A percentile compares a stretch with the other conserved stretches of the same genome.
These are phyloP conservation scores for Yarrowia bubula DNA, from an alignment of 805 yeast genomes.

Conservation along the genomic window DNA sequence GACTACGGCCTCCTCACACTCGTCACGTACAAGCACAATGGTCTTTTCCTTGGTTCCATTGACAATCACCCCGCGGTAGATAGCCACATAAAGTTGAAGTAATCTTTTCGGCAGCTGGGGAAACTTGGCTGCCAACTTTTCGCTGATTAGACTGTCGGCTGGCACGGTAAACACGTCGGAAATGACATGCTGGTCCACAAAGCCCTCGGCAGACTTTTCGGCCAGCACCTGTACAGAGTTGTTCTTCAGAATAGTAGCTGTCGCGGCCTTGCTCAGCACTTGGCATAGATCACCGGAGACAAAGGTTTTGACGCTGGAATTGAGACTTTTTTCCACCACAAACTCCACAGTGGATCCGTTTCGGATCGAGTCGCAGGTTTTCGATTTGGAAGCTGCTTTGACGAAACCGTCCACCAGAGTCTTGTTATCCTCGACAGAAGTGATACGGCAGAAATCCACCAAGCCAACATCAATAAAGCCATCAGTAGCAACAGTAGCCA, in stretches of 20 bases:
- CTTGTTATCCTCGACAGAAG: constrained; percentile 12
- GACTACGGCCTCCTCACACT: constrained; percentile 5
- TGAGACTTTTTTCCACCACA: constrained; percentile 6
- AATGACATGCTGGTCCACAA: constrained; percentile 20
- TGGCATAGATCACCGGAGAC: neutral
- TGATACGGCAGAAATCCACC: constrained; percentile 13
- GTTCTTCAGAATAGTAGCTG: neutral
- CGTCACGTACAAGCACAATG: neutral
- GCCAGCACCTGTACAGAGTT: constrained; percentile 14
- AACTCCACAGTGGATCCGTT: constrained; percentile 9
- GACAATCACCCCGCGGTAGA: neutral
- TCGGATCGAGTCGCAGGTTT: constrained; percentile 1
- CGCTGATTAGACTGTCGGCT: neutral
- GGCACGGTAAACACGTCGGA: constrained; percentile 13
- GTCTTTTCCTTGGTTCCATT: constrained; percentile 11
- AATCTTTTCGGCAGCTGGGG: constrained; percentile 17
- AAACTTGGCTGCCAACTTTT: neutral
- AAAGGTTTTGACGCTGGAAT: neutral
- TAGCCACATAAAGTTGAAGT: constrained; percentile 14
- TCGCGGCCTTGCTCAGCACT: constrained; percentile 1
- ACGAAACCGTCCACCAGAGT: neutral
- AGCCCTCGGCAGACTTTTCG: constrained; percentile 16
- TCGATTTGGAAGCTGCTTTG: constrained; percentile 2
- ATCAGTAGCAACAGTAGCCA: neutral
- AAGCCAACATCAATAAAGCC: constrained; percentile 1